Base-by-base conservation (phyloP, 2,329 filamentous ascomycete genomes). In the Podosphaera xanthii region DNA sequence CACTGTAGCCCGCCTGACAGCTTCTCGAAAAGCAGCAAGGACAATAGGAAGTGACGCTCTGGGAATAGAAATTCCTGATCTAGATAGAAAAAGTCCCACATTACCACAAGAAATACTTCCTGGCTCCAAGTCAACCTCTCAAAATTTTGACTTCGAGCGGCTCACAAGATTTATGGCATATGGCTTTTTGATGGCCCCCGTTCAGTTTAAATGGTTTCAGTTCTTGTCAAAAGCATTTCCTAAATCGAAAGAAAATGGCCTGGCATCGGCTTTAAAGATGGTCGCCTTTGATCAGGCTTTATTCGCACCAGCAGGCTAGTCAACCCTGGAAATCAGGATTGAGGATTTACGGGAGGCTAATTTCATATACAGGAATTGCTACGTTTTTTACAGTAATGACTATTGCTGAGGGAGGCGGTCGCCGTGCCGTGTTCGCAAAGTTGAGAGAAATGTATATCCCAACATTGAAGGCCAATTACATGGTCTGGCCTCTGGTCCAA, bases 311-410 rank as follows among this genome's bases (percentile, higher is more conserved):
- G 79, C 92, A 64, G 88, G 85, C 82, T 75, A 64, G 75, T 69
- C n/a, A 35, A 33, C 22, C 31, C 49, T 33, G 31, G 7, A 31
- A 9, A 42, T 7, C 34, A 5, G 38, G 44, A 9, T 35, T 22
- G 12, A 44, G 6, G 8, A 30, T n/a, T 8, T 7, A 30, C n/a
- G 14, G 9, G 31, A 40, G 30, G 38, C 49, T 55, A 36, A 59
- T 22, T 34, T 8, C 22, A 22, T 12, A 22, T 22, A 7, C n/a
- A 81, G 79, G 87, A 73, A 79, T 98, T 60, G 86, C 79, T 12
- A 77, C 80, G 64, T 98, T 98, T 76, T 98, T 97, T 71, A 89
- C 87, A 0, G 91, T 84, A 72, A 97, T 98, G 91, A 97, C 92
- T 0, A 72, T 97, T 14, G 87, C 91, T 10, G 92, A 98, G 72